Evolutionary conservation across 371 early-diverging fungal species (phyloP), one percentile per base, ranked within the genome.

Genomic region (Mitosporidium daphniae): DNA sequence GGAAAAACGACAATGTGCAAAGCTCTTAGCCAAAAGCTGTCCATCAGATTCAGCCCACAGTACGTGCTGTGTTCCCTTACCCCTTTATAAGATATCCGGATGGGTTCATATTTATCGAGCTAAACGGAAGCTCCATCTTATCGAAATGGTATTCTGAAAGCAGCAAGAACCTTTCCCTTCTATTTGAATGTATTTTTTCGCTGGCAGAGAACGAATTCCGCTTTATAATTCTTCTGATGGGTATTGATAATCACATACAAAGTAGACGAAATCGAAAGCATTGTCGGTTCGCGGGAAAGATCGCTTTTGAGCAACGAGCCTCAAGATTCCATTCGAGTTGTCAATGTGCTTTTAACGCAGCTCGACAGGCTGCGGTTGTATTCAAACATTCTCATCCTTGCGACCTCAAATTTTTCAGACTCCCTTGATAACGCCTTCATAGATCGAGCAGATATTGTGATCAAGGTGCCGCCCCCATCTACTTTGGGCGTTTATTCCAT

Each of bases 1-100:
- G 50, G 50, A 19, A 49, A 49, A 29, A 49, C 50, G 4, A 34
- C 43, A 6, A 35, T 49, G 31, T 39, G 43, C 13, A 32, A 36
- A 22, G 16, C 41, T 10, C 17, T 42, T 21, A 21, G 25, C 14
- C 22, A 34, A 6, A 35, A 35, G 35, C 4, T 35, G 8, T 27
- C 36, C 3, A 34, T 35, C 8, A 26, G 36, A 25, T 11, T 7
- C 13, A 13, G 26, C n/a, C 3, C 8, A 14, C 8, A 3, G 18
- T 13, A 4, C 8, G 8, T 8, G 11, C 7, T 33, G 18, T n/a
- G 9, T n/a, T n/a, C n/a, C n/a, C n/a, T n/a, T n/a, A n/a, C n/a
- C n/a, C n/a, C n/a, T n/a, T n/a, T n/a, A n/a, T n/a, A n/a, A n/a
- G n/a, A 7, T 20, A 20, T 20, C 14, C 23, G 5, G 4, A 5